A percentile compares a stretch with the other conserved stretches of the same genome.
These are phyloP conservation scores for Amylostereum areolatum DNA, from an alignment of 1,284 basidiomycete species.

Conservation along the genomic window DNA sequence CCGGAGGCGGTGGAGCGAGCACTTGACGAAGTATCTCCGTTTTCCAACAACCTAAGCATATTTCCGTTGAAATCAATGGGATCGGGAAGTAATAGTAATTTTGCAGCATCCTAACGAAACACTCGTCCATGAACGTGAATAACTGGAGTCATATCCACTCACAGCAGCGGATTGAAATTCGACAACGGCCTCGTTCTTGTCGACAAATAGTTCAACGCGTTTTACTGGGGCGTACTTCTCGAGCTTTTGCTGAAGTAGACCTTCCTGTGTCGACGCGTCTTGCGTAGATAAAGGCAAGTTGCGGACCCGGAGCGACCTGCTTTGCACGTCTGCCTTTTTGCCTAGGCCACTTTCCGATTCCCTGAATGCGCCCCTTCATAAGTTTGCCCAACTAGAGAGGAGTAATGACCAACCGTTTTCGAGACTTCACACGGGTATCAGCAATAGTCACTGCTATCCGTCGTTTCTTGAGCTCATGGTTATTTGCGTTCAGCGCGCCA, in stretches of 20 bases:
- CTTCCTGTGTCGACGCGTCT: conserved; percentile 42
- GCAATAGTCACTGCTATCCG: conserved; percentile 81
- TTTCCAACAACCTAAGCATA: conserved; percentile 47
- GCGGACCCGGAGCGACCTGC: conserved; percentile 66
- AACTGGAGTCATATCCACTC: conserved; percentile 21
- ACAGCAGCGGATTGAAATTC: conserved; percentile 74
- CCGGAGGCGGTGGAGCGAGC: conserved; percentile 30
- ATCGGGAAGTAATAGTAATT: conserved; percentile 62
- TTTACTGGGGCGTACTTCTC: conserved; percentile 74
- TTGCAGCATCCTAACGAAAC: conserved; percentile 65
- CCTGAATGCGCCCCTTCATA: conserved; percentile 20
- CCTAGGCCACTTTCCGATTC: conserved; percentile 52
- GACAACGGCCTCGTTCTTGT: conserved; percentile 65
- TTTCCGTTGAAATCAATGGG: conserved; percentile 63
- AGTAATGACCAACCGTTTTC: conserved; percentile 37
- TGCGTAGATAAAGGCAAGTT: conserved; percentile 72
- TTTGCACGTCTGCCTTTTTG: conserved; percentile 55
- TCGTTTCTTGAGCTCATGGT: conserved; percentile 79
- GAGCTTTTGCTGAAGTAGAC: conserved; percentile 79
- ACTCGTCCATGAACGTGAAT: conserved; percentile 6
- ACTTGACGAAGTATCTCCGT: conserved; percentile 24
- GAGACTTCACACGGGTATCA: conserved; percentile 61
- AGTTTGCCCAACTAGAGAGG: background rate
- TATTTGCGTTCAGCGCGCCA: conserved; percentile 73
- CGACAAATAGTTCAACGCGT: conserved; percentile 70